Conservation (phyloP, 2,329 filamentous ascomycete genomes). For the Colletotrichum karsti region DNA sequence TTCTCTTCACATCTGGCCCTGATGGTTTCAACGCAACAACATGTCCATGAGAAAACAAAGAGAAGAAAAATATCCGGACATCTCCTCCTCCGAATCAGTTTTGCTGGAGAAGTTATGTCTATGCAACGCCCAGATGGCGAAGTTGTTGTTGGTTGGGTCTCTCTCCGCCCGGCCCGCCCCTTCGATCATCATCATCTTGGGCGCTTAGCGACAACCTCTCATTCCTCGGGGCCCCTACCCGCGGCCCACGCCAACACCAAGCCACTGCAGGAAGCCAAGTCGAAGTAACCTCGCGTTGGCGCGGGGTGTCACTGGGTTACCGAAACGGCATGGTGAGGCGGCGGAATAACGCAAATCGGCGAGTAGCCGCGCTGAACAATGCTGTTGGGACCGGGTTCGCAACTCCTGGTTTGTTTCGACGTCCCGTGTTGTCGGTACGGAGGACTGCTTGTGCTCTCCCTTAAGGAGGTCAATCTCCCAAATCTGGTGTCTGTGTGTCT, state of each 20-base stretch:
- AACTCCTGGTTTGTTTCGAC: conserved; percentile 11
- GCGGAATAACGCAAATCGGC: conserved; percentile 11
- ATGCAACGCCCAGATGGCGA: not conserved
- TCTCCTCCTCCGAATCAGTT: no score
- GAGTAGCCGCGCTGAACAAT: conserved; percentile 20
- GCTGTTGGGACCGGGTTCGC: conserved; percentile 10
- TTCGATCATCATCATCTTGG: conserved; percentile 9
- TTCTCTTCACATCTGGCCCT: not conserved
- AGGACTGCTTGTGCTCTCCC: not conserved
- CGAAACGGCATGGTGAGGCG: not conserved
- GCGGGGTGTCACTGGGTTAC: conserved; percentile 11
- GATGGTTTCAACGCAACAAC: not conserved
- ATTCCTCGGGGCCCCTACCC: conserved; percentile 10
- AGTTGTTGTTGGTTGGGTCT: not conserved
- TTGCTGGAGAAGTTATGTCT: not conserved
- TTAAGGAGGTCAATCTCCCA: conserved; percentile 4
- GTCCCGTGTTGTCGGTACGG: not conserved
- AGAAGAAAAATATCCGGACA: no score
- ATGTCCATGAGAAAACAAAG: not conserved
- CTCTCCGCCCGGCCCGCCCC: conserved; percentile 14
- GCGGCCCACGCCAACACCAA: conserved; percentile 5
- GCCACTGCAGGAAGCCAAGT: conserved; percentile 7
- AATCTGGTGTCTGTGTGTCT: no score
- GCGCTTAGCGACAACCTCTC: conserved; percentile 22
- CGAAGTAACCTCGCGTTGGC: conserved; percentile 13